phyloP scores from a whole-genome alignment of 2,329 filamentous ascomycete genomes.

The Fusarium guadeloupense region DNA sequence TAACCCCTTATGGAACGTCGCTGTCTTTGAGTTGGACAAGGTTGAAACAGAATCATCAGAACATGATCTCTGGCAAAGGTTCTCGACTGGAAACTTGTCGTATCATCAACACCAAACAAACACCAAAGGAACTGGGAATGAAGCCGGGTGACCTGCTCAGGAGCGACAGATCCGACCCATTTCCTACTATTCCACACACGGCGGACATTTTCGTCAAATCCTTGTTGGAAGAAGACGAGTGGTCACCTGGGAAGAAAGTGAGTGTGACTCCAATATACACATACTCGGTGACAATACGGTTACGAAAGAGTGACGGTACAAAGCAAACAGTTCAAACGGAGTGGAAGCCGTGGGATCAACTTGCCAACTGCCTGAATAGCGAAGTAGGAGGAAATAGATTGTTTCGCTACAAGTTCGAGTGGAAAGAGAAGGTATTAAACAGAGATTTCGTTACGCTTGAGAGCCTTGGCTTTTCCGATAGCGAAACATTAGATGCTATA shows the following conservation, averaged over 20 bases:
- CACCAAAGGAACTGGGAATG: background rate
- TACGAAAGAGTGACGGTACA: background rate
- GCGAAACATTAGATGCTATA: background rate
- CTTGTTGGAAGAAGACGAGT: background rate
- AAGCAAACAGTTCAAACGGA: background rate
- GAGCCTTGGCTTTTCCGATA: background rate
- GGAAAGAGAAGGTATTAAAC: background rate
- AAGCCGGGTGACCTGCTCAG: background rate
- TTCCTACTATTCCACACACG: background rate
- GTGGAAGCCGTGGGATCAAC: background rate
- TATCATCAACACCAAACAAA: background rate
- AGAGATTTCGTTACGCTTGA: background rate
- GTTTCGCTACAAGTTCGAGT: background rate
- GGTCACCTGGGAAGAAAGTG: background rate
- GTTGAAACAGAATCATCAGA: background rate
- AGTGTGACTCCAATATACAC: background rate
- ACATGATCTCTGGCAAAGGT: background rate
- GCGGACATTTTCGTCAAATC: background rate
- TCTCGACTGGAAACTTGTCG: background rate
- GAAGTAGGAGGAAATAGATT: background rate
- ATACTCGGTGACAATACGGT: background rate
- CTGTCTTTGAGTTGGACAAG: background rate
- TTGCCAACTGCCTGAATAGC: background rate
- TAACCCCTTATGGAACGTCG: conserved; percentile 3
- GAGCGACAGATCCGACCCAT: background rate